These are phyloP conservation scores for Cytauxzoon felis DNA, from an alignment of 169 alveolate species.

Conservation along the genomic window DNA sequence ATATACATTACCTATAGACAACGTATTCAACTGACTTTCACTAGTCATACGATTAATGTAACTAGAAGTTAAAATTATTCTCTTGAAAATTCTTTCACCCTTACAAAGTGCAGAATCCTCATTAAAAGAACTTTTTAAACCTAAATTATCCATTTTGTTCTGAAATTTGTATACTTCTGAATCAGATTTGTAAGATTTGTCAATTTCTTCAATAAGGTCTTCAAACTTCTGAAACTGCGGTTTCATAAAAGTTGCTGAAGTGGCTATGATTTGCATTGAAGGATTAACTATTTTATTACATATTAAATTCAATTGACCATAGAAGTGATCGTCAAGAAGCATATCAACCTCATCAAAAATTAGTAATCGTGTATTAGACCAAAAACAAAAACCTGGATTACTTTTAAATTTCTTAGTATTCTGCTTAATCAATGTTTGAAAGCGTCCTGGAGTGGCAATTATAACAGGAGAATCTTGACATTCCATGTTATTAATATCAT, in stretches of 20 bases:
- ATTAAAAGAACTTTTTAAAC: not conserved
- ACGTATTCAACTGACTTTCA: not conserved
- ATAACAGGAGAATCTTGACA: constrained; percentile 39
- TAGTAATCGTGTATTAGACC: constrained; percentile 3
- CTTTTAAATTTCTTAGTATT: constrained; percentile 16
- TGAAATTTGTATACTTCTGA: not conserved
- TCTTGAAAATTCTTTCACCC: constrained; percentile 1
- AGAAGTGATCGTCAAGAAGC: constrained; percentile 56
- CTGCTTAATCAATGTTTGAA: constrained; percentile 47
- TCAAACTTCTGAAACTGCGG: constrained; percentile 48
- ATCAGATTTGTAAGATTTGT: not conserved
- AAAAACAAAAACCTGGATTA: not conserved
- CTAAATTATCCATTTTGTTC: not conserved
- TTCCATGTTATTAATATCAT: constrained; percentile 28
- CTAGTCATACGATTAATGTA: constrained; percentile 29
- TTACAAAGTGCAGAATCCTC: not conserved
- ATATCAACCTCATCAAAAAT: constrained; percentile 60
- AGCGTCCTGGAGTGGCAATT: constrained; percentile 74
- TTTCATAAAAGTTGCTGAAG: constrained; percentile 58
- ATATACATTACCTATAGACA: constrained; percentile 24
- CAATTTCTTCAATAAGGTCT: constrained; percentile 20
- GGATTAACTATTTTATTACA: constrained; percentile 47
- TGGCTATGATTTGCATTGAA: constrained; percentile 53
- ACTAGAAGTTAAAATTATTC: constrained; percentile 49
- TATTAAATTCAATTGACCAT: constrained; percentile 31